Evolutionary conservation across 2,329 filamentous ascomycete species (phyloP).

Genomic region (Curvularia sp.): DNA sequence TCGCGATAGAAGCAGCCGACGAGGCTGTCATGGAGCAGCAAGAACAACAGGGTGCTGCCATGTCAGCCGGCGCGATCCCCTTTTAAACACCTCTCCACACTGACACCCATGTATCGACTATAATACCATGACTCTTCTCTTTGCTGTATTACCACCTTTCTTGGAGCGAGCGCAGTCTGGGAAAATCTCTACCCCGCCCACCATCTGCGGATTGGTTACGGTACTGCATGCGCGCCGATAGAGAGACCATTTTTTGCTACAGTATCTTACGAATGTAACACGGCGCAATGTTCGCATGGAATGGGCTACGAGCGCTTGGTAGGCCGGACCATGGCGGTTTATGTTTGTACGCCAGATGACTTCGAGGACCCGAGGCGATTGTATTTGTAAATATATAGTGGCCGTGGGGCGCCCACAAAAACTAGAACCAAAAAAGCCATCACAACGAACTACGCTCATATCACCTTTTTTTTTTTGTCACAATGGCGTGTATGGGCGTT

Average conservation of each 20-base stretch:
- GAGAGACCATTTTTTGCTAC: slow-evolving; percentile 14
- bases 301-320: slow-evolving; percentile 31
- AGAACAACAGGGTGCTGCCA: slow-evolving; percentile 40
- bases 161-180: slow-evolving; percentile 38
- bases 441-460: not conserved
- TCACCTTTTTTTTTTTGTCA: not conserved
- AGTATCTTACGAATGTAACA: slow-evolving; percentile 30
- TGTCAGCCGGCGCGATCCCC: slow-evolving; percentile 47
- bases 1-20: slow-evolving; percentile 65
- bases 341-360: slow-evolving; percentile 22
- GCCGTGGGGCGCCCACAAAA: slow-evolving; percentile 30
- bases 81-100: slow-evolving; percentile 44
- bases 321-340: slow-evolving; percentile 23
- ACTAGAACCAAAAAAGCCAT: slow-evolving; percentile 3
- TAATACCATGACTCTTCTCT: slow-evolving; percentile 50
- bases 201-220: slow-evolving; percentile 40
- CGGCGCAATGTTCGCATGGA: slow-evolving; percentile 34
- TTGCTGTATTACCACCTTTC: slow-evolving; percentile 52
- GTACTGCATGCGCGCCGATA: slow-evolving; percentile 27
- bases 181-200: slow-evolving; percentile 25
- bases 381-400: slow-evolving; percentile 48
- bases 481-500: not conserved
- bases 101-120: slow-evolving; percentile 39
- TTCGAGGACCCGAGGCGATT: slow-evolving; percentile 16
- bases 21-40: slow-evolving; percentile 53